Base-by-base conservation (phyloP, 2,329 filamentous ascomycete species). In the Arthroderma uncinatum region DNA sequence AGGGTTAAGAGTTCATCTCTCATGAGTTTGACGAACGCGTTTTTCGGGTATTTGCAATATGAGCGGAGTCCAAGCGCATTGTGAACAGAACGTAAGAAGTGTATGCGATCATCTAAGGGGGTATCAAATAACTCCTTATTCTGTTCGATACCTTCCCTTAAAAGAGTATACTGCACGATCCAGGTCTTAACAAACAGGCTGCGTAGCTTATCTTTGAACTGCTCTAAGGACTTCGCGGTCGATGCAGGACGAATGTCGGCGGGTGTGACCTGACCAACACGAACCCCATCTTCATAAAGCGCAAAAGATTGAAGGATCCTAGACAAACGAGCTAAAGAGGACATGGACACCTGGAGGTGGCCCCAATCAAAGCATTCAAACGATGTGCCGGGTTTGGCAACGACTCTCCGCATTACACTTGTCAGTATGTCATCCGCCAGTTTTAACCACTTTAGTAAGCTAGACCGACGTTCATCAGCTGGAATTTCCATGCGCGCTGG, bases 111-210 rank as follows among this genome's bases (percentile, higher is more conserved):
- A 56, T 86, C 86, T 40, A 86, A 79, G 0, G 84, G 80, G 4
- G 78, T 79, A 2, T 82, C 75, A 64, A 90, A 92, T 0, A 79
- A 68, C 1, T 82, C 78, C 7, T 73, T 70, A 62, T 86, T 82
- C 62, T 91, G 87, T 4, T 76, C 72, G 28, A 91, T 83, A 2
- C 82, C 87, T 61, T 90, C 85, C 66, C 86, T 87, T 44, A 96
- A 71, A 54, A 96, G 73, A 0, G 82, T 81, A 67, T 96, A 98
- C 61, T 92, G 84, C 39, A 97, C 74, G 37, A 87, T 89, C 92
- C 93, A 97, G 9, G 85, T 82, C 34, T 89, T 84, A 2, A 95
- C 82, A 65, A 95, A 86, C 78, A 95, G 86, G 63, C 97, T 90
- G 40, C 89, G 84, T 44, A 97, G 75, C 65, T 85, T 89, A 57